Evolutionary conservation across 176 grass and related monocot species (phyloP), one percentile per base, ranked within the genome.

Genomic region (Carex cristatella): DNA sequence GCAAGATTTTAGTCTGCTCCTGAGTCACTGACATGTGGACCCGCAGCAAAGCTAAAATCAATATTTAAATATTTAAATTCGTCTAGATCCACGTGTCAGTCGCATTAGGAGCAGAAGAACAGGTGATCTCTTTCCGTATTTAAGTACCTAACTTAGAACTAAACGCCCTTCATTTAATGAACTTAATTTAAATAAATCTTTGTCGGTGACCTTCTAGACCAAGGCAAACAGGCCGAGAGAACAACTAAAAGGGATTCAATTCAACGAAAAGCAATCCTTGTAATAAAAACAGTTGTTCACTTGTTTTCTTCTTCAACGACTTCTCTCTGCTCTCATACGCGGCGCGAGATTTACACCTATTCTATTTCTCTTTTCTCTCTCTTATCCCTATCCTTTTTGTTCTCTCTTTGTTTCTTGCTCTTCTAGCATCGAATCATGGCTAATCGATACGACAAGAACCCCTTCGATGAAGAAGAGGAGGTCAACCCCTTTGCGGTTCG

Each of bases 391-490:
- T 4, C 57, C 40, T 27, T 70, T 38, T 40, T 40, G 38, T 40
- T 9, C n/a, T 83, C 42, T 15, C 60, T 59, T 27, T 83, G 33
- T 78, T 83, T 87, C 69, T 33, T 3, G 7, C 58, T 63, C 61
- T 63, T 23, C 61, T 63, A 27, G 16, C 46, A 13, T 28, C 19
- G 49, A 15, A 54, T 33, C 30, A 98, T 98, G 95, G 93, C 92
- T 68, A 88, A 93, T 84, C 90, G 95, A 27, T 98, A 98, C 89
- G 95, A 98, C 79, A 87, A 82, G 83, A 94, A 94, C 69, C 95
- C 95, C 85, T 98, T 98, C 84, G 92, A 98, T 1, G 95, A 98
- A 87, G 92, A 94, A 38, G 90, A 98, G 84, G 92, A 94, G 55
- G 92, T 98, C 83, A 94, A 98, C 80, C 95, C 95, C 83, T 98